phyloP scores from a whole-genome alignment of 176 grass and related monocot genomes.

The Oryza meyeriana region DNA sequence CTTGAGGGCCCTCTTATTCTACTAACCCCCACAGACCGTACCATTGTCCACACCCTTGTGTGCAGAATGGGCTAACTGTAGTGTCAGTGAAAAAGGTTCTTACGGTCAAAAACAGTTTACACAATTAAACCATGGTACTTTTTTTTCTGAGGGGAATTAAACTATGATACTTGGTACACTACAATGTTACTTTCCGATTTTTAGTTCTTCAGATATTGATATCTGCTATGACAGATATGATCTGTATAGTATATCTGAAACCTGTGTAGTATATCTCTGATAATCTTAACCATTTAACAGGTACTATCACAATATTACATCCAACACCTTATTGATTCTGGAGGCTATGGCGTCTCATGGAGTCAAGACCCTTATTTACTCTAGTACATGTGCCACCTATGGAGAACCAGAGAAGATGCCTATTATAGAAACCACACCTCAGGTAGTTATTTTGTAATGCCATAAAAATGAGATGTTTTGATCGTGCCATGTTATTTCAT shows the following conservation, averaged over 20 bases:
- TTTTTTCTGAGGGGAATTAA: too few species aligned
- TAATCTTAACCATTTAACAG: slow-evolving; percentile 34
- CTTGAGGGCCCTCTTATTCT: background rate
- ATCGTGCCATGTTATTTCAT: background rate
- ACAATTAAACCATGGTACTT: slow-evolving; percentile 6
- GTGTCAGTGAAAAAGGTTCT: background rate
- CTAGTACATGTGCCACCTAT: slow-evolving; percentile 82
- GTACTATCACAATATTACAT: slow-evolving; percentile 86
- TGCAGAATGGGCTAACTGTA: background rate
- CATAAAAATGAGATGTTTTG: slow-evolving; percentile 2
- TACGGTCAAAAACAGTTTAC: background rate
- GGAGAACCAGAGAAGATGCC: slow-evolving; percentile 86
- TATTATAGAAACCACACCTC: slow-evolving; percentile 67
- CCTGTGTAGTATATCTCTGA: slow-evolving; percentile 18
- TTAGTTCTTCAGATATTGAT: background rate
- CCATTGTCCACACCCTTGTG: background rate
- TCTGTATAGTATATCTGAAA: background rate
- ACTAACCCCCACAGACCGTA: background rate
- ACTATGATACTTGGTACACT: background rate
- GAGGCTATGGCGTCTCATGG: slow-evolving; percentile 79
- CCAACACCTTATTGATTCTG: slow-evolving; percentile 66
- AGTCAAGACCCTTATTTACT: slow-evolving; percentile 78
- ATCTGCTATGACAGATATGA: background rate
- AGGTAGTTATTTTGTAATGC: slow-evolving; percentile 42
- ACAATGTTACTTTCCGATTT: slow-evolving; percentile 11